phyloP scores from a whole-genome alignment of 768 basidiomycete species.

The Boletus subcaerulescens region DNA sequence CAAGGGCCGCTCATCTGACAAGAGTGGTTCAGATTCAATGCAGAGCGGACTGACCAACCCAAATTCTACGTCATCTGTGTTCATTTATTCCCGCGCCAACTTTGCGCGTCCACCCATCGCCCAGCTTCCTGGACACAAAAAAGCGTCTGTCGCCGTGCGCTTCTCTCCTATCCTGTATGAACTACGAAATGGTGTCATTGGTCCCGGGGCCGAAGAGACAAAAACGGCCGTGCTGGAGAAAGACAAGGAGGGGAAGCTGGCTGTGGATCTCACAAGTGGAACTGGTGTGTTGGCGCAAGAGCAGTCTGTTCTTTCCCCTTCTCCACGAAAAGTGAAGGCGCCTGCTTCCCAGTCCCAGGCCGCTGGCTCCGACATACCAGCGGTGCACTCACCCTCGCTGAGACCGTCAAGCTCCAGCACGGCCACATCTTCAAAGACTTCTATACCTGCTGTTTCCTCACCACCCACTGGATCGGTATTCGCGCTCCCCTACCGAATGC shows the following conservation, averaged over 20 bases:
- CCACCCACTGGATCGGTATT: conserved; percentile 66
- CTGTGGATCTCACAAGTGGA: conserved; percentile 57
- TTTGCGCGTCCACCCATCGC: conserved; percentile 91
- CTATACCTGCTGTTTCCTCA: conserved; percentile 36
- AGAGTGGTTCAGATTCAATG: conserved; percentile 25
- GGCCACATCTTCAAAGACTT: conserved; percentile 21
- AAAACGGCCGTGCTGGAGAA: conserved; percentile 65
- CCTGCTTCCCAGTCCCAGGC: conserved; percentile 2
- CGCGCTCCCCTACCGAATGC: conserved; percentile 87
- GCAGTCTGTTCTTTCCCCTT: conserved; percentile 1
- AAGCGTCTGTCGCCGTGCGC: conserved; percentile 88
- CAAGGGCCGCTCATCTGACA: conserved; percentile 49
- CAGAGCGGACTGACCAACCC: conserved; percentile 31
- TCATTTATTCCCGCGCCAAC: conserved; percentile 94
- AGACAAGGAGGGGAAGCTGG: conserved; percentile 57
- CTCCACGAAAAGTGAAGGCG: conserved; percentile 20
- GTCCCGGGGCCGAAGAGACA: conserved; percentile 37
- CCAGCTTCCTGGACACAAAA: conserved; percentile 94
- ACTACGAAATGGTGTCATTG: conserved; percentile 59
- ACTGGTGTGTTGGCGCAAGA: conserved; percentile 10
- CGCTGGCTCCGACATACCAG: conserved; percentile 7
- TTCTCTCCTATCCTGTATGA: conserved; percentile 95
- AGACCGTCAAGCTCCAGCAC: conserved; percentile 13
- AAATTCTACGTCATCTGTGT: conserved; percentile 64
- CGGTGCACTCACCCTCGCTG: conserved; percentile 10